Evolutionary conservation across 2,329 filamentous ascomycete genomes (phyloP).

Genomic region (Colletotrichum phormii): DNA sequence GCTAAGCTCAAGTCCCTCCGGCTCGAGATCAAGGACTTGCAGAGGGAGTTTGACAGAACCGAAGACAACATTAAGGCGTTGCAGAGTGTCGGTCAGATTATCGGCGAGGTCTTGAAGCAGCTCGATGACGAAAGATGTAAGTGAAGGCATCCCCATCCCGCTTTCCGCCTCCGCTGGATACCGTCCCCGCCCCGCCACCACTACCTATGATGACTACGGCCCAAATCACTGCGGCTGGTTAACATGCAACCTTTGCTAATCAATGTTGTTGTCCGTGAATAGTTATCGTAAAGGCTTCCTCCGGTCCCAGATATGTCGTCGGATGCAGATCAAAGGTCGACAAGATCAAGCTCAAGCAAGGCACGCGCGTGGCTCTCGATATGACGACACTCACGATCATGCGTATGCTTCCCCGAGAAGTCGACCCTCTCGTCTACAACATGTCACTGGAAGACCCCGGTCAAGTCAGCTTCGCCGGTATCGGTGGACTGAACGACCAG

Average conservation of each 20-base stretch:
- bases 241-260: background rate
- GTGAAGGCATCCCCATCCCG: conserved; percentile 48
- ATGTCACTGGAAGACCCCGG: conserved; percentile 99
- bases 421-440: conserved; percentile 98
- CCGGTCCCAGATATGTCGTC: conserved; percentile 96
- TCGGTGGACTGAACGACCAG: conserved; percentile 97
- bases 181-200: background rate
- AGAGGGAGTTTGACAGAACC: conserved; percentile 95
- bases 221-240: background rate
- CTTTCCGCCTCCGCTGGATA: background rate
- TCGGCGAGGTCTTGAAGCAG: conserved; percentile 98
- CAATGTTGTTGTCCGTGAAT: conserved; percentile 16
- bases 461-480: conserved; percentile 97
- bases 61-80: conserved; percentile 99
- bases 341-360: conserved; percentile 96
- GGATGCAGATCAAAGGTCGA: conserved; percentile 99
- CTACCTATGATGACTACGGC: background rate
- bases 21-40: conserved; percentile 94
- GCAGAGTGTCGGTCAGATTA: conserved; percentile 99
- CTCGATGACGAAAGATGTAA: conserved; percentile 98
- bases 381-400: conserved; percentile 99
- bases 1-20: conserved; percentile 95
- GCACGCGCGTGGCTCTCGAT: conserved; percentile 95
- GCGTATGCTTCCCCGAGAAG: conserved; percentile 98
- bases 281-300: conserved; percentile 99